Conservation (phyloP, 176 grass and related monocot species). For the Rhynchospora pubera region DNA sequence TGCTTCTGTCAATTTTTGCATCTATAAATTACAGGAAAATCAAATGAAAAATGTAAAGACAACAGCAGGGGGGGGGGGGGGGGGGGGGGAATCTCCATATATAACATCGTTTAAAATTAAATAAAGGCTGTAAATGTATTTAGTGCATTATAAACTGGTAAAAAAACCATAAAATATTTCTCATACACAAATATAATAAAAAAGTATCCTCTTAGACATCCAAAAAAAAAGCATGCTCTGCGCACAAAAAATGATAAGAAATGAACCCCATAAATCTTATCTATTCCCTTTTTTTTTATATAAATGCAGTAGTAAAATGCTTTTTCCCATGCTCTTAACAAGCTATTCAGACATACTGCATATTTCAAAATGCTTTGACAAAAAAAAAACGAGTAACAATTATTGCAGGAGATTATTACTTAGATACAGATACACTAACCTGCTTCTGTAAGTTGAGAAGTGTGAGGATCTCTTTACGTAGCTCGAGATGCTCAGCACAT, state of each 20-base stretch:
- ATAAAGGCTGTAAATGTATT: background rate
- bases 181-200: background rate
- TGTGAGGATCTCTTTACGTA: conserved; percentile 94
- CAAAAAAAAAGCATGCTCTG: background rate
- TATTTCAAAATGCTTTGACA: too few species aligned
- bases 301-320: background rate
- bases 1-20: too few species aligned
- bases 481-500: conserved; percentile 91
- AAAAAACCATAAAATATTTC: background rate
- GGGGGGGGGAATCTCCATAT: background rate
- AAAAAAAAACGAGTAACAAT: background rate
- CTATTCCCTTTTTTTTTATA: background rate
- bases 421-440: conserved; percentile 31
- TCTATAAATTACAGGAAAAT: conserved; percentile 39
- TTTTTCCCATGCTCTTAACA: too few species aligned
- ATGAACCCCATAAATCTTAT: background rate
- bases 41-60: conserved; percentile 15
- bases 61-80: too few species aligned
- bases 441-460: conserved; percentile 97
- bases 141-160: background rate
- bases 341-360: background rate
- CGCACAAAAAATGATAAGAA: conserved; percentile 10
- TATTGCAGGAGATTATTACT: background rate
- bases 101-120: background rate
- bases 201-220: background rate